These are phyloP conservation scores for Cystoderma amianthinum DNA, from an alignment of 768 basidiomycete species.

Conservation along the genomic window DNA sequence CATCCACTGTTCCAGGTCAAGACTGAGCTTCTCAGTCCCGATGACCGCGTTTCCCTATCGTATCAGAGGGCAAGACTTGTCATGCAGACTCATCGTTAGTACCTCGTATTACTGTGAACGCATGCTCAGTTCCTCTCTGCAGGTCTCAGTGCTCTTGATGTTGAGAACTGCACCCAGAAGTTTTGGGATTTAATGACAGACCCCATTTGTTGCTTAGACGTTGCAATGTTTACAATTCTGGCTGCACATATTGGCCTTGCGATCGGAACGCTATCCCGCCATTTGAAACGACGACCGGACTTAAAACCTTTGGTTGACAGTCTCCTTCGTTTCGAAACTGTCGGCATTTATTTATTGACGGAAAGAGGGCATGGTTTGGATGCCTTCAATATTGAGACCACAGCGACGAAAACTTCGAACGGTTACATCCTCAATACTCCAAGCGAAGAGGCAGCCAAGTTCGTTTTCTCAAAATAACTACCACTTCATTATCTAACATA, in stretches of 20 bases:
- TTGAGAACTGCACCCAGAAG: conserved; percentile 37
- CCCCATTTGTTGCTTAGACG: conserved; percentile 42
- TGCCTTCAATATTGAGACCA: conserved; percentile 55
- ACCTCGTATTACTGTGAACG: conserved; percentile 1
- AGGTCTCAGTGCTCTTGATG: conserved; percentile 39
- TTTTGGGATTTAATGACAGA: conserved; percentile 52
- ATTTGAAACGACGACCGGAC: conserved; percentile 41
- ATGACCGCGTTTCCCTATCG: conserved; percentile 41
- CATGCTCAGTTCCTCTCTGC: conserved; percentile 5
- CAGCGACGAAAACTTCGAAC: conserved; percentile 39
- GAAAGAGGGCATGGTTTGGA: conserved; percentile 59
- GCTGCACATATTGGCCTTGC: conserved; percentile 44
- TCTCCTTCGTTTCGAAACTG: conserved; percentile 45
- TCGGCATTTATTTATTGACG: conserved; percentile 45
- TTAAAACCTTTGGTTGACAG: conserved; percentile 39
- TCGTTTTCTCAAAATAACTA: conserved; percentile 9
- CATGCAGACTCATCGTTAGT: conserved; percentile 41
- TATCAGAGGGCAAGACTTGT: conserved; percentile 45
- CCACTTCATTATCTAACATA: conserved; percentile 5
- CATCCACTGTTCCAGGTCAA: conserved; percentile 40
- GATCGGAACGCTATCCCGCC: conserved; percentile 47
- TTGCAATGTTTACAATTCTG: conserved; percentile 47
- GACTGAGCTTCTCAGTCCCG: conserved; percentile 34
- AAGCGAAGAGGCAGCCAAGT: conserved; percentile 54
- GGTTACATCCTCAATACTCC: conserved; percentile 53